Evolutionary conservation across 2,329 filamentous ascomycete species (phyloP), one percentile per base, ranked within the genome.

Genomic region (Monilinia fructicola): DNA sequence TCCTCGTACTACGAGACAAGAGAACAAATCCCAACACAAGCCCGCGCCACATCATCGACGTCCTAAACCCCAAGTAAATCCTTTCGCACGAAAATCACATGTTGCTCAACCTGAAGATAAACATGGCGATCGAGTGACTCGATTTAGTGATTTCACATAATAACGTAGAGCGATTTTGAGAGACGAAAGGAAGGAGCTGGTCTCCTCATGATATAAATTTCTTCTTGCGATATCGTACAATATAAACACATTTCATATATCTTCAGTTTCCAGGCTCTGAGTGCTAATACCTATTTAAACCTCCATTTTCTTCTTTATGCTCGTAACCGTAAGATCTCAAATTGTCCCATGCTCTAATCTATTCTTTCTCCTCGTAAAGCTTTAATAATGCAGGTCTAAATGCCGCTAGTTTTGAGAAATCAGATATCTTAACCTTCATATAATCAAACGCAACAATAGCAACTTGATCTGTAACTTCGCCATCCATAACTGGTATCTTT

Each of bases 391-490:
- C 87, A 16, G 85, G 84, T 67, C 86, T 80, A 73, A 86, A 90
- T 70, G 82, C 81, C 71, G 87, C 85, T 56, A 91, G 82, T 77
- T 88, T 82, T 68, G 84, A 84, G 70, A 92, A 90, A 71, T 92
- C 89, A 11, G 87, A 86, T 40, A 93, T 79, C 76, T 83, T 87
- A 52, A 93, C 85, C 6, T 84, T 80, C 90, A 94, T 94, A 71
- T 91, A 87, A 74, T 95, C 91, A 76, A 92, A 92, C 1, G 89
- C 91, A 66, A 93, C 84, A 67, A 91, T 82, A 21, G 92, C 85
- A 50, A 87, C 86, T 80, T 88, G 84, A 68, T 86, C 82, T 26
- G 78, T 79, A 7, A 76, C 78, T 42, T 78, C 77, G 7, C 76
- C 69, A 21, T 82, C 77, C 73, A 78, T 77, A 48, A 75, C 73